Base-by-base conservation (phyloP, 306 rosid genomes). In the Notholithocarpus densiflorus region DNA sequence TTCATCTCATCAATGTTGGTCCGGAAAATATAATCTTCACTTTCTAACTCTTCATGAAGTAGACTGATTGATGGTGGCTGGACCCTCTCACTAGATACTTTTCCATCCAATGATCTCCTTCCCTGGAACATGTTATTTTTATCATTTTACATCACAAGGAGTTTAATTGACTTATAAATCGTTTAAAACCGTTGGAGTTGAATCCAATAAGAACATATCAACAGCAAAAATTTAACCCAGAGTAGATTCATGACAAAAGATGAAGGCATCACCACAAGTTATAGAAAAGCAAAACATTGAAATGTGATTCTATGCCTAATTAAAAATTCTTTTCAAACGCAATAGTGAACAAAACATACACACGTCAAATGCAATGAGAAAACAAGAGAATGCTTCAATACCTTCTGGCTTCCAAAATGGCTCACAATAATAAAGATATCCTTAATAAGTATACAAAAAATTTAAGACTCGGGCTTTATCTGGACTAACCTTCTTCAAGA, bases 11-110 rank as follows among this genome's bases (percentile, higher is more conserved):
- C 98, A 55, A 92, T 72, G 66, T 89, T 80, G 75, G 89, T 92
- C 80, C 88, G 87, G 59, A 94, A 92, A 70, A 90, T 81, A 69
- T 74, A 92, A 84, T 94, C 98, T 85, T 92, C 98, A 56, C 87
- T 77, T 78, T 94, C 97, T 82, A 94, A 88, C 75, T 94, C 98
- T 76, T 92, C 97, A 54, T 94, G 97, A 73, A 86, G 17, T 75
- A 91, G 86, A 78, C 80, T 82, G 54, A 92, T 81, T 7, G 87
- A 74, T 1, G 89, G 85, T 48, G 17, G 68, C 81, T 86, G 87
- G 53, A 68, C 60, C 72, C 83, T 85, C 90, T 89, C 80, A 31
- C 75, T 84, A 7, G 82, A 77, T 23, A 56, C 75, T 76, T 84
- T 82, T 53, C 80, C 86, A 48, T 71, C 52, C 0, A 68, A 73